phyloP scores from a whole-genome alignment of 148 eudicot species.

The Agrostemma githago region DNA sequence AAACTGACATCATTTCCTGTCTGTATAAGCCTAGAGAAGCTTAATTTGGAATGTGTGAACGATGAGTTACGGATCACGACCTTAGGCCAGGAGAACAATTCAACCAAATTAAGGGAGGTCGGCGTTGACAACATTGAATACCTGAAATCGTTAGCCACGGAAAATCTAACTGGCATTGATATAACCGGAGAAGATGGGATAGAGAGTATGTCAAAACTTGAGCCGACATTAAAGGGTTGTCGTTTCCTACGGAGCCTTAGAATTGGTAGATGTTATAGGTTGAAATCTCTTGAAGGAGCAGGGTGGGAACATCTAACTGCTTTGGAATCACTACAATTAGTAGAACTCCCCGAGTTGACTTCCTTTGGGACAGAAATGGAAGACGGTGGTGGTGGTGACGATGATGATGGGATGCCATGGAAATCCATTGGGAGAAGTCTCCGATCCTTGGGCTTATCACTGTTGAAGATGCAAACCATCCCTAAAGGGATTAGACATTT shows the following conservation, averaged over 20 bases:
- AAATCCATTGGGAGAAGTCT: not conserved
- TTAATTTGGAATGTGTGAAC: not conserved
- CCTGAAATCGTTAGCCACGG: not conserved
- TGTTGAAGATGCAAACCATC: not conserved
- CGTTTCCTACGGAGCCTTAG: not conserved
- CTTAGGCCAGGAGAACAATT: not conserved
- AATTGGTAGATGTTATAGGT: not conserved
- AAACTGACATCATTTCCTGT: conserved; percentile 3
- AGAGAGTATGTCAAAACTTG: not conserved
- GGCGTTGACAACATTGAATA: not conserved
- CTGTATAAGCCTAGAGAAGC: not conserved
- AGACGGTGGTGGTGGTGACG: not conserved
- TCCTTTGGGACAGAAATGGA: not conserved
- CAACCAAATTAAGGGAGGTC: not conserved
- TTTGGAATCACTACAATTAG: no score
- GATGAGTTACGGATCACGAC: not conserved
- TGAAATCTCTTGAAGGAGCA: not conserved
- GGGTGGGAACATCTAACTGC: conserved; percentile 14
- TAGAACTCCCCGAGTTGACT: no score
- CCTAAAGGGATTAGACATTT: not conserved
- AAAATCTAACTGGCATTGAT: not conserved
- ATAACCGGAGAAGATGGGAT: not conserved
- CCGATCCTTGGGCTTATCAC: not conserved
- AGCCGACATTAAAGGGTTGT: not conserved
- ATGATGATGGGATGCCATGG: not conserved